Evolutionary conservation across 164 flowering plant species (phyloP).

Genomic region (Pachysandra terminalis): DNA sequence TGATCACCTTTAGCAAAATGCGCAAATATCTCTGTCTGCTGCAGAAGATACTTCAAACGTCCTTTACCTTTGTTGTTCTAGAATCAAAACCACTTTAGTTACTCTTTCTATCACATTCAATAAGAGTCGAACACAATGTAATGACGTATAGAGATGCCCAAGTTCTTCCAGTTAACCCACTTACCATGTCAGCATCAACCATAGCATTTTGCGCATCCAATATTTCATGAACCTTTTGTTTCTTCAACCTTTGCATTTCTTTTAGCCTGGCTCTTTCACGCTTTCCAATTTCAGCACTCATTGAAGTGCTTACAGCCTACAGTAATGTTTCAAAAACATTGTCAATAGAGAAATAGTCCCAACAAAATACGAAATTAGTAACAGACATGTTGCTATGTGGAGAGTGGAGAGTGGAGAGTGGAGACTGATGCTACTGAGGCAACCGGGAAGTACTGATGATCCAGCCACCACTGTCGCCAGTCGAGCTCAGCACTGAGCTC

Average conservation of each 20-base stretch:
- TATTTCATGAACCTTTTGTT: conserved; percentile 81
- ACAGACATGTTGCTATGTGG: no score
- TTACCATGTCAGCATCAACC: conserved; percentile 88
- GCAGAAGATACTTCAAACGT: conserved; percentile 83
- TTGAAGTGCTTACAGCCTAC: conserved; percentile 36
- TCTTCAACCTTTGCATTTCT: conserved; percentile 83
- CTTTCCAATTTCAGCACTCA: conserved; percentile 50
- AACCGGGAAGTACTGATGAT: no score
- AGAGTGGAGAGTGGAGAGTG: no score
- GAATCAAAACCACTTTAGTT: neutral
- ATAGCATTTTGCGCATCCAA: conserved; percentile 84
- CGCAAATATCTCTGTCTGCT: conserved; percentile 95
- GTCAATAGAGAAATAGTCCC: neutral
- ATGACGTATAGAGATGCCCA: no score
- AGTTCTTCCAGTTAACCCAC: conserved; percentile 59
- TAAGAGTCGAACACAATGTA: no score
- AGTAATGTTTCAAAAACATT: neutral
- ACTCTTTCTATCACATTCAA: neutral
- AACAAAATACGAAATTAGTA: no score
- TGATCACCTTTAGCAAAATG: conserved; percentile 92
- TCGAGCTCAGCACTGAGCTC: no score
- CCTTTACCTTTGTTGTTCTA: conserved; percentile 95
- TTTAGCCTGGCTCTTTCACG: conserved; percentile 76
- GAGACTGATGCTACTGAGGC: no score
- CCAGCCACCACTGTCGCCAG: no score